These are phyloP conservation scores for Fragosphaeria purpurea DNA, from an alignment of 2,329 filamentous ascomycete species.

Conservation along the genomic window DNA sequence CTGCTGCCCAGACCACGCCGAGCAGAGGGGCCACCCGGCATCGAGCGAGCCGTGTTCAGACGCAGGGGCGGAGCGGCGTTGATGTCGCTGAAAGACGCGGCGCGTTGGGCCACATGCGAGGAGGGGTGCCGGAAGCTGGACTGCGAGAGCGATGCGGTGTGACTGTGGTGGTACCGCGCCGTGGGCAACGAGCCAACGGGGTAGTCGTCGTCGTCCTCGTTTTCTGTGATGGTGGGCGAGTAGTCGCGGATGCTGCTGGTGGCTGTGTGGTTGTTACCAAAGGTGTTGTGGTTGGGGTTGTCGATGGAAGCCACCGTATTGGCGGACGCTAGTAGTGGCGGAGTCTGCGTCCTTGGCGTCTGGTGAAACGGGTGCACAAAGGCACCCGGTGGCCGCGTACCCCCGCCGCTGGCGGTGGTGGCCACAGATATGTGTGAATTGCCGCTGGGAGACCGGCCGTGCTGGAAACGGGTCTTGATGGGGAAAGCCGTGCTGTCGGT, in stretches of 20 bases:
- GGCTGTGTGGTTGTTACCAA: constrained; percentile 23
- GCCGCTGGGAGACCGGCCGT: constrained; percentile 49
- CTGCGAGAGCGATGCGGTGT: constrained; percentile 17
- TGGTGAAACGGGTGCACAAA: constrained; percentile 59
- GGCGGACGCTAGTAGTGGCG: constrained; percentile 47
- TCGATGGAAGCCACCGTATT: constrained; percentile 45
- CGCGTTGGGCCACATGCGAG: constrained; percentile 26
- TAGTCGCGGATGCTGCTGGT: constrained; percentile 33
- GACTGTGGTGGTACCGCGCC: constrained; percentile 17
- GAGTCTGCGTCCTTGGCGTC: constrained; percentile 50
- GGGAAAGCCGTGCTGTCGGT: constrained; percentile 12
- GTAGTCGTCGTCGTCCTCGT: constrained; percentile 31
- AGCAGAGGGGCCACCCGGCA: not conserved
- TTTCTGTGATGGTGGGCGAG: constrained; percentile 46
- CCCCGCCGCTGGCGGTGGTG: constrained; percentile 44
- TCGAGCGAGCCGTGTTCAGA: constrained; percentile 26
- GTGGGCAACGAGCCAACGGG: constrained; percentile 9
- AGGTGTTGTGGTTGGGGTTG: constrained; percentile 19
- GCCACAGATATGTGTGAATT: constrained; percentile 47
- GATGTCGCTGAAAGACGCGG: constrained; percentile 29
- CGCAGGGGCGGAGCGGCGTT: constrained; percentile 23
- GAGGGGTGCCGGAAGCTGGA: constrained; percentile 26
- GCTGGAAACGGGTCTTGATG: constrained; percentile 33
- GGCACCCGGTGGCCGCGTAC: constrained; percentile 28
- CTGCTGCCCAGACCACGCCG: constrained; percentile 7